These are phyloP conservation scores for Pestalotiopsis sp. DNA, from an alignment of 2,329 filamentous ascomycete species.

Conservation along the genomic window DNA sequence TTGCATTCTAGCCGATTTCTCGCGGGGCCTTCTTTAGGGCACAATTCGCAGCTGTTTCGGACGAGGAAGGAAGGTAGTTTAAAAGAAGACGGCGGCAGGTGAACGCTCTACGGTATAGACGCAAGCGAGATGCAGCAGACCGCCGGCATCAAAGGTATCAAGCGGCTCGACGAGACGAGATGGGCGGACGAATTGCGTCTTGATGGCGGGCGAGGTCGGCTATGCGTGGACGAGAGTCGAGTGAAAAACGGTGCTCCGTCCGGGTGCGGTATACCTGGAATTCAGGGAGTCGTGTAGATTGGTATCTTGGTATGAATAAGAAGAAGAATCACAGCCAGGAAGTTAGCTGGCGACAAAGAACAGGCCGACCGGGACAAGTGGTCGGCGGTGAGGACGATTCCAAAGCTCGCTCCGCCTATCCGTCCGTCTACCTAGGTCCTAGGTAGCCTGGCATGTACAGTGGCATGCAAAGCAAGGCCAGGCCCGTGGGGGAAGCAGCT, in stretches of 20 bases:
- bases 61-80: neutral
- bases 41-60: neutral
- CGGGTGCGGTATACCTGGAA: neutral
- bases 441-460: neutral
- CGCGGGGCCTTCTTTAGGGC: neutral
- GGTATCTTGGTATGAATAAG: neutral
- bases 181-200: neutral
- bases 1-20: conserved; percentile 8
- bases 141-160: neutral
- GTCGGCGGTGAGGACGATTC: neutral
- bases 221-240: neutral
- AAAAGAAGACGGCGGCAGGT: neutral
- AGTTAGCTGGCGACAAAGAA: neutral
- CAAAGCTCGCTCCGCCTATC: neutral
- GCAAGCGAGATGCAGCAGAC: neutral
- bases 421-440: neutral
- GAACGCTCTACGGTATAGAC: neutral
- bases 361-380: neutral
- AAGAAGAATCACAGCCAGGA: neutral
- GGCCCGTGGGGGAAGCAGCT: neutral
- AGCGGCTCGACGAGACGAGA: neutral
- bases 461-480: neutral
- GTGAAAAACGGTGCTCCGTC: neutral
- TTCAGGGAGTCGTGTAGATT: neutral
- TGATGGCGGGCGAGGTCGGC: neutral